Evolutionary conservation across 2,329 filamentous ascomycete genomes (phyloP).

Genomic region (Microascus cirrosus): DNA sequence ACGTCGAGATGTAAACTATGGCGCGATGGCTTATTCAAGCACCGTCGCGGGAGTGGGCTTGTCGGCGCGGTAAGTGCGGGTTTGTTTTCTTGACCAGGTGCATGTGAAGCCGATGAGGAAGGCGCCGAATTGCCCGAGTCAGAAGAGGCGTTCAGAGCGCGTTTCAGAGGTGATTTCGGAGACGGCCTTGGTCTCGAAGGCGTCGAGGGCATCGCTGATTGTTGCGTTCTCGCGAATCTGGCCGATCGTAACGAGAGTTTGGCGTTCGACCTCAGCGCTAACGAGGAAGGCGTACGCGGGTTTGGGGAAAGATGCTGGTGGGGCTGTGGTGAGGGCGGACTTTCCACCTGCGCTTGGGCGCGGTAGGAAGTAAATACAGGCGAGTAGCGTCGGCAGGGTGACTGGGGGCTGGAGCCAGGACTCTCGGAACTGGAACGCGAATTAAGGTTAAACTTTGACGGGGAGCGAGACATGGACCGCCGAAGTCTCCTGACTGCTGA

Average conservation of each 20-base stretch:
- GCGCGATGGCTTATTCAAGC: conserved; percentile 35
- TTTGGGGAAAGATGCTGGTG: background rate
- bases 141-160: conserved; percentile 58
- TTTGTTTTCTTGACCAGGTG: conserved; percentile 28
- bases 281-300: conserved; percentile 13
- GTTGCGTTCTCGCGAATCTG: conserved; percentile 45
- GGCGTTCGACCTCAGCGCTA: conserved; percentile 18
- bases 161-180: conserved; percentile 71
- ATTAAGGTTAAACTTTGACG: conserved; percentile 58
- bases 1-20: conserved; percentile 48
- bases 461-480: conserved; percentile 84
- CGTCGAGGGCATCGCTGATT: conserved; percentile 34
- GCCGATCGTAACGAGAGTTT: conserved; percentile 56
- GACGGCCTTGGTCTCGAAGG: conserved; percentile 56
- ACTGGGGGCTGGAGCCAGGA: conserved; percentile 45
- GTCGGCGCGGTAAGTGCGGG: conserved; percentile 10
- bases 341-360: conserved; percentile 3
- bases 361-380: conserved; percentile 7
- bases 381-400: conserved; percentile 33
- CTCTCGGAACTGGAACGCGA: conserved; percentile 15
- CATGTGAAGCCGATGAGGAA: conserved; percentile 8
- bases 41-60: conserved; percentile 31
- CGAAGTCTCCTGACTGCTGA: conserved; percentile 73
- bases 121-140: conserved; percentile 61
- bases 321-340: background rate